Evolutionary conservation across 2,329 filamentous ascomycete genomes (phyloP).

Genomic region (Emydomyces testavorans): DNA sequence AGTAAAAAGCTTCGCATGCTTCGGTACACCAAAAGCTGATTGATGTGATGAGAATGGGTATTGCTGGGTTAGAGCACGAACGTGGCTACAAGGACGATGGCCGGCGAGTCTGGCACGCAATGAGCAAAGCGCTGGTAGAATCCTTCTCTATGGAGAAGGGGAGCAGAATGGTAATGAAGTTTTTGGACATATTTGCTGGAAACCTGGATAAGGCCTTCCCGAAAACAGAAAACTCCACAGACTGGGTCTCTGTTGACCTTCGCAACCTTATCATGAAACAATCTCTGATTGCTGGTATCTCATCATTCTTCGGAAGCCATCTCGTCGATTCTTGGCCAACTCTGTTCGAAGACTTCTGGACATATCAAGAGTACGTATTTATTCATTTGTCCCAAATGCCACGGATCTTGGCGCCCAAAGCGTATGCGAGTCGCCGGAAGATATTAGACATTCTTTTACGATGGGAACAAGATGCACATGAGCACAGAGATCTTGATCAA

Average conservation of each 20-base stretch:
- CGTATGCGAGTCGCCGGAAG: conserved; percentile 13
- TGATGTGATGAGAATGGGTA: conserved; percentile 15
- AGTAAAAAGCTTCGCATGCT: conserved; percentile 11
- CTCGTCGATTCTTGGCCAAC: conserved; percentile 18
- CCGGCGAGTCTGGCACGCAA: conserved; percentile 13
- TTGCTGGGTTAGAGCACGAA: conserved; percentile 7
- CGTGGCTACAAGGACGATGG: conserved; percentile 12
- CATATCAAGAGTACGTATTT: conserved; percentile 17
- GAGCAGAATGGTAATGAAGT: conserved; percentile 14
- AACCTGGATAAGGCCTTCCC: conserved; percentile 18
- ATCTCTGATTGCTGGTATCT: conserved; percentile 17
- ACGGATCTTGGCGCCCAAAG: conserved; percentile 15
- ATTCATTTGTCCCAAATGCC: conserved; percentile 16
- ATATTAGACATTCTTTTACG: conserved; percentile 14
- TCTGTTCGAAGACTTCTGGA: conserved; percentile 17
- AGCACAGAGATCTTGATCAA: conserved; percentile 20
- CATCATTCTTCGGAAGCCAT: conserved; percentile 17
- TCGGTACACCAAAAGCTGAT: conserved; percentile 18
- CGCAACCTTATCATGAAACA: conserved; percentile 15
- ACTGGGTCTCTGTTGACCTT: conserved; percentile 18
- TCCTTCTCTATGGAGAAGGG: conserved; percentile 13
- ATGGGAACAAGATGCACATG: conserved; percentile 13
- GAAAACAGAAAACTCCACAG: conserved; percentile 1
- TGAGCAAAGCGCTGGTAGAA: conserved; percentile 13
- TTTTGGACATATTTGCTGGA: conserved; percentile 14